phyloP scores from a whole-genome alignment of 306 rosid genomes.

The Pyrus pyrifolia region DNA sequence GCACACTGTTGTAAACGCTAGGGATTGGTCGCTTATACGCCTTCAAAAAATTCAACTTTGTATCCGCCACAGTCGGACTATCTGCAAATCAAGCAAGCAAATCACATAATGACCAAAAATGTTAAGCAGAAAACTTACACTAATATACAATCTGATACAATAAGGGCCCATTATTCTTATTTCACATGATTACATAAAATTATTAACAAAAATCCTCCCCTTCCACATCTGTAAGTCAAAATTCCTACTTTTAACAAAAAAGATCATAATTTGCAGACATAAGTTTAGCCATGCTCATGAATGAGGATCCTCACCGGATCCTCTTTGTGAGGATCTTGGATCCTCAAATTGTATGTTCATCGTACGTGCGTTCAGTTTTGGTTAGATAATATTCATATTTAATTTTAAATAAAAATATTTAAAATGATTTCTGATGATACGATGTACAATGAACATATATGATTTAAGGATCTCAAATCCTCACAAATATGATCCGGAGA shows the following conservation, averaged over 20 bases:
- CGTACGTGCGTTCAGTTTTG: too few species aligned
- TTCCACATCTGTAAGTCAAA: not conserved
- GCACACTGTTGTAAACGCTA: slow-evolving; percentile 75
- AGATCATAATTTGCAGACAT: not conserved
- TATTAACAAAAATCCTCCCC: not conserved
- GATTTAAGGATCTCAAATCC: too few species aligned
- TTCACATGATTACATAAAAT: not conserved
- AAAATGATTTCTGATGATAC: too few species aligned
- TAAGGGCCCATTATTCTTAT: not conserved
- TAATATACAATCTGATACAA: not conserved
- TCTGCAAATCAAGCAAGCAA: slow-evolving; percentile 45
- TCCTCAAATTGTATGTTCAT: too few species aligned
- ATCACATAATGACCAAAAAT: slow-evolving; percentile 21
- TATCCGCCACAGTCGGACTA: slow-evolving; percentile 76
- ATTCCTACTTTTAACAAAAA: not conserved
- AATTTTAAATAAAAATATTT: too few species aligned
- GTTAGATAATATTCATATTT: too few species aligned
- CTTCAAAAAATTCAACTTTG: slow-evolving; percentile 76
- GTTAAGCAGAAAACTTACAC: slow-evolving; percentile 2
- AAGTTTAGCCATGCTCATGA: not conserved
- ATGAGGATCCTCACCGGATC: too few species aligned
- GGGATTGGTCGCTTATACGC: slow-evolving; percentile 90
- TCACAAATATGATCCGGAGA: too few species aligned
- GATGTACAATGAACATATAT: too few species aligned
- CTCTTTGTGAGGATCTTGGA: too few species aligned